Evolutionary conservation across 2,329 filamentous ascomycete species (phyloP), one percentile per base, ranked within the genome.

Genomic region (Fusarium sp.): DNA sequence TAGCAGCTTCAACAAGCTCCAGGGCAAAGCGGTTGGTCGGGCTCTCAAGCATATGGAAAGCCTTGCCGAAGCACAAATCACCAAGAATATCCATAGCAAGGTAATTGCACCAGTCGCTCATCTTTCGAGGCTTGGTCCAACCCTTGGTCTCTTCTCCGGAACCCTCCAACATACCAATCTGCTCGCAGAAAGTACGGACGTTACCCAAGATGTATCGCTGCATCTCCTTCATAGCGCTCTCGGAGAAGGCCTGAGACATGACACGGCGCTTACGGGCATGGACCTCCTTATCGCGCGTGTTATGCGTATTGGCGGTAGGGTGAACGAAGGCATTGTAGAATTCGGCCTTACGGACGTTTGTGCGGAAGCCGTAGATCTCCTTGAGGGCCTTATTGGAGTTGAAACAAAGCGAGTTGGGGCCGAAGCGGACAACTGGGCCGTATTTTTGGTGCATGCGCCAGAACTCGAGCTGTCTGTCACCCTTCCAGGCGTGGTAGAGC

Each of bases 301-400:
- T 93, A 83, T 93, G 91, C 4, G 92, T 93, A 82, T 93, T 93
- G 75, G 90, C 88, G 3, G 90, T 88, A 22, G 91, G 91, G 63
- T 92, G 90, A 3, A 91, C 90, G 79, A 93, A 93, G 44, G 90
- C 91, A 72, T 92, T 88, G 83, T 94, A 94, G 83, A 93, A 93
- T 74, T 91, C 87, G 44, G 91, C 87, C 82, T 94, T 93, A 81
- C 87, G 84, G 35, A 91, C 89, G 68, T 91, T 91, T 79, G 88
- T 81, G 54, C 85, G 85, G 83, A 90, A 89, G 72, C 90, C 89
- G 81, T 92, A 91, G 69, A 92, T 91, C 24, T 90, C 87, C 79
- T 90, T 89, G 65, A 93, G 84, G 2, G 92, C 91, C 13, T 87
- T 87, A 68, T 88, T 88, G 61, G 90, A 91, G 85, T 96, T 95